These are phyloP conservation scores for Planoprotostelium fungivorum DNA, from an alignment of 78 protist genomes.

Conservation along the genomic window DNA sequence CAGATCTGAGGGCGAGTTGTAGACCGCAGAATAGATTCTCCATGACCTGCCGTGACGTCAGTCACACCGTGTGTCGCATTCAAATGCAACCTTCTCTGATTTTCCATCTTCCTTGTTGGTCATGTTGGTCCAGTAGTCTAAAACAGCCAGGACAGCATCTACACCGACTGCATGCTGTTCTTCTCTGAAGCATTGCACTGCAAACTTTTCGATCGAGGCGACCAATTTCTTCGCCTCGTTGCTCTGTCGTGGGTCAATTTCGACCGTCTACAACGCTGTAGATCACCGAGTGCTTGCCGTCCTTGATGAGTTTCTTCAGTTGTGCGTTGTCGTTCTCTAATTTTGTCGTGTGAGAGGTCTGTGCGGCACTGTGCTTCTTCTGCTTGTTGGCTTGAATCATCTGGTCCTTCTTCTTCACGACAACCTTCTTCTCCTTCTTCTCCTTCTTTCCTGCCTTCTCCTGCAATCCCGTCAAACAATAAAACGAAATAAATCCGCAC, in stretches of 20 bases:
- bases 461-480: neutral
- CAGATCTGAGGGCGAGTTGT: neutral
- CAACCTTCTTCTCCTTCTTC: neutral
- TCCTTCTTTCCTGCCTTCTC: neutral
- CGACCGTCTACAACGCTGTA: neutral
- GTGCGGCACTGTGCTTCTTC: neutral
- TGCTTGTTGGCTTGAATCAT: neutral
- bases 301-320: neutral
- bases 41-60: neutral
- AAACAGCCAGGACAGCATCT: neutral
- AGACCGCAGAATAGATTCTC: neutral
- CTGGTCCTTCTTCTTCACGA: neutral
- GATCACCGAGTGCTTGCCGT: neutral
- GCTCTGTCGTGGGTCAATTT: neutral
- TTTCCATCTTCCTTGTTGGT: neutral
- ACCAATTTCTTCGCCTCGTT: neutral
- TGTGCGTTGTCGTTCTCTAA: neutral
- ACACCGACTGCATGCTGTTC: neutral
- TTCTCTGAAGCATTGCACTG: neutral
- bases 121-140: neutral
- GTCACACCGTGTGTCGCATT: too few species aligned
- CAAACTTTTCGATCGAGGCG: neutral
- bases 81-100: neutral
- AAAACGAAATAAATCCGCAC: too few species aligned
- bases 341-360: neutral